These are phyloP conservation scores for Penstemon eatonii DNA, from an alignment of 257 asterid genomes.

Conservation along the genomic window DNA sequence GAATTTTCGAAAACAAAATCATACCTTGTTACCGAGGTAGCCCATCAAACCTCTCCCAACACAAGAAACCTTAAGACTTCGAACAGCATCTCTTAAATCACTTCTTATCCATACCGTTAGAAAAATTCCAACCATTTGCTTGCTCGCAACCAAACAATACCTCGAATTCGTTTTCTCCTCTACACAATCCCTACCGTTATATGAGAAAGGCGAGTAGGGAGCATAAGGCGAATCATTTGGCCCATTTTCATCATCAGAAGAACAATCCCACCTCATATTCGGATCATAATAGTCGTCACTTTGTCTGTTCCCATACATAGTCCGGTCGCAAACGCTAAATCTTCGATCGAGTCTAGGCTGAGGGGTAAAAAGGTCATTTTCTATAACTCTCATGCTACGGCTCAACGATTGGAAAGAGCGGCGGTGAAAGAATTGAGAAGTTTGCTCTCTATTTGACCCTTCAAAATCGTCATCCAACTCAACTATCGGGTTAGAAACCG, in stretches of 20 bases:
- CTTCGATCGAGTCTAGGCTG: constrained; percentile 77
- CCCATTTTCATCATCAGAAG: constrained; percentile 62
- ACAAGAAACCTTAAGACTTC: constrained; percentile 85
- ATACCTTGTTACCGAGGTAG: constrained; percentile 96
- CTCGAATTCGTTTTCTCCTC: constrained; percentile 69
- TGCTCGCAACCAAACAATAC: constrained; percentile 88
- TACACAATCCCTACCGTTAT: constrained; percentile 37
- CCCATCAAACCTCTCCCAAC: constrained; percentile 99
- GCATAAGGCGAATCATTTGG: constrained; percentile 54
- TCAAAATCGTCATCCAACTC: constrained; percentile 90
- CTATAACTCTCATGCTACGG: constrained; percentile 79
- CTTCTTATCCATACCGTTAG: constrained; percentile 86
- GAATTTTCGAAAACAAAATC: constrained; percentile 1
- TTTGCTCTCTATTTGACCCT: constrained; percentile 50
- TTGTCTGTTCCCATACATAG: constrained; percentile 52
- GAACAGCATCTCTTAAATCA: constrained; percentile 67
- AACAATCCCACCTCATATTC: constrained; percentile 56
- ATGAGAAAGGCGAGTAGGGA: constrained; percentile 50
- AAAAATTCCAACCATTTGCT: constrained; percentile 97
- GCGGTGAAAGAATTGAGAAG: constrained; percentile 63
- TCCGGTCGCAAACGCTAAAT: constrained; percentile 81
- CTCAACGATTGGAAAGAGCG: constrained; percentile 73
- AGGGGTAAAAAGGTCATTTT: constrained; percentile 48
- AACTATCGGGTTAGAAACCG: constrained; percentile 73
- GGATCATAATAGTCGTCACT: constrained; percentile 57